Base-by-base conservation (phyloP, 2,329 filamentous ascomycete species). In the Aspergillus candidus region DNA sequence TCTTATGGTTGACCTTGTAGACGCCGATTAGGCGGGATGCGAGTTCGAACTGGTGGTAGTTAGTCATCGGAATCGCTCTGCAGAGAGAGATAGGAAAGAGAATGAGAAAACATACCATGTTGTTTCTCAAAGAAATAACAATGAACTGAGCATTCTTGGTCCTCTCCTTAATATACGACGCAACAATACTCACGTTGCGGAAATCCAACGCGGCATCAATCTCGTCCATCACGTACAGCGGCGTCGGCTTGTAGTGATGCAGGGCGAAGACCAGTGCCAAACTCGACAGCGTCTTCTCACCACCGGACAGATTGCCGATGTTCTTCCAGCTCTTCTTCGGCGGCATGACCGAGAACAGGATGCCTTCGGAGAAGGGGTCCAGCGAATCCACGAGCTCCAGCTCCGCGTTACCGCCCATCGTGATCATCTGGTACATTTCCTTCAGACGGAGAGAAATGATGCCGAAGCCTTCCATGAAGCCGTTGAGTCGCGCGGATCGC, bases 351-450 rank as follows among this genome's bases (percentile, higher is more conserved):
- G 84, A 91, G 74, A 98, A 98, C 38, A 96, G 67, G 50, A 98
- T 97, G 18, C 93, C 93, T 68, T 98, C 93, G 6, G 86, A 89
- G 74, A 98, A 98, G 0, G 93, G 93, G 65, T 98, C 94, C 3
- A 98, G 74, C 13, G 85, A 91, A 72, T 98, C 93, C 33, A 98
- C 93, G 17, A 98, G 82, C 67, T 98, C 94, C 11, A 98, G 79
- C 71, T 98, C 93, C 0, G 93, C 93, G 59, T 98, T 98, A 44
- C 93, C 93, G 49, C 93, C 93, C 89, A 98, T 97, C 15, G 93
- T 98, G 65, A 98, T 98, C 90, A 98, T 96, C 66, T 98, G 93
- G 71, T 98, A 98, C 93, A 98, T 98, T 63, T 98, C 93, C 73
- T 98, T 98, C 36, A 98, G 76, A 1, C 91, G 86, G 17, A 96